These are phyloP conservation scores for Alternaria tenuissima DNA, from an alignment of 2,329 filamentous ascomycete species.

Conservation along the genomic window DNA sequence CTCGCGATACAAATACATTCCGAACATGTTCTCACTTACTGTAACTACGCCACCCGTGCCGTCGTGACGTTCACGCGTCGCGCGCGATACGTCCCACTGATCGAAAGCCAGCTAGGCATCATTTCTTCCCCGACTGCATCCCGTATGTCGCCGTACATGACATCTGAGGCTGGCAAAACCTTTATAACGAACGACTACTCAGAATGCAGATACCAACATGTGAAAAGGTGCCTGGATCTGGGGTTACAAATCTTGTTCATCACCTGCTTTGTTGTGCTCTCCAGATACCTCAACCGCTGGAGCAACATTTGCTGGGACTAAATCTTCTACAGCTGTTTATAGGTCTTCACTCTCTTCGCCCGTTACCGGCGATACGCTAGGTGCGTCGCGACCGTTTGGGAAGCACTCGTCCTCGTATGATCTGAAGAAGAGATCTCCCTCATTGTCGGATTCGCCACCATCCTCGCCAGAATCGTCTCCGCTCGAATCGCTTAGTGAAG, in stretches of 20 bases:
- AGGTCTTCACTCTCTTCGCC: background rate
- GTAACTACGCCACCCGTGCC: no score
- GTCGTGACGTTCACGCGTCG: background rate
- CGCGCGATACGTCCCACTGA: background rate
- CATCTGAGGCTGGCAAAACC: no score
- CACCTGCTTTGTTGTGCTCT: background rate
- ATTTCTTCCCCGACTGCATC: background rate
- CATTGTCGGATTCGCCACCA: background rate
- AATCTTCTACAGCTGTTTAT: background rate
- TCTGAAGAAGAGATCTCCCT: background rate
- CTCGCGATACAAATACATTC: no score
- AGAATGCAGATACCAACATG: background rate
- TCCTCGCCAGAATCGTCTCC: background rate
- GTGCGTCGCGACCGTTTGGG: background rate
- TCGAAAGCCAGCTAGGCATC: background rate
- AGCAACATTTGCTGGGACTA: accelerated
- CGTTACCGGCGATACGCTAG: background rate
- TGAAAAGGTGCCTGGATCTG: accelerated
- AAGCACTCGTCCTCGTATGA: background rate
- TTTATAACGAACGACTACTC: no score
- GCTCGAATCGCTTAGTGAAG: background rate
- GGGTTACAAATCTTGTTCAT: background rate
- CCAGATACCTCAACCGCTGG: background rate
- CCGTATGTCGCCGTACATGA: background rate
- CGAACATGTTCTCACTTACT: no score